Percentiles rank a stretch among this genome's conserved stretches.
phyloP scores from a whole-genome alignment of 1,284 basidiomycete species.

The Sanghuangporus sanghuang region DNA sequence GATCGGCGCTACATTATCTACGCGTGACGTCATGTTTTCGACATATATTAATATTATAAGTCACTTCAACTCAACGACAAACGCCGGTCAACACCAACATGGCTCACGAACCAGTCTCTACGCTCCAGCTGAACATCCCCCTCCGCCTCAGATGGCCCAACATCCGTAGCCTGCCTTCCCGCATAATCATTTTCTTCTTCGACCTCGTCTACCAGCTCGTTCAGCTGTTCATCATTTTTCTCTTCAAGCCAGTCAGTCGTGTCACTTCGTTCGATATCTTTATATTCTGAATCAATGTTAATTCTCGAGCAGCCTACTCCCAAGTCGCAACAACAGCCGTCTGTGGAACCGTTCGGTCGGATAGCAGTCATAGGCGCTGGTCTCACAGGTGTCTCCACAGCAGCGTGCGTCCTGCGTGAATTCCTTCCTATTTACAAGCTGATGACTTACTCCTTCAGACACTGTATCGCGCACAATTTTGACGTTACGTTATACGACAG shows the following conservation, averaged over 20 bases:
- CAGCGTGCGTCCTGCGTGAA: conserved; percentile 29
- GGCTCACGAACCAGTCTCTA: background rate
- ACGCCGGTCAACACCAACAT: background rate
- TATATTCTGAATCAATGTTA: conserved; percentile 14
- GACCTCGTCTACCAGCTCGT: conserved; percentile 32
- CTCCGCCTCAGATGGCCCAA: conserved; percentile 6
- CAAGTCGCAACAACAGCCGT: conserved; percentile 25
- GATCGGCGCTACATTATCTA: background rate
- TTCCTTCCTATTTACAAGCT: background rate
- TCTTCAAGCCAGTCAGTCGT: conserved; percentile 38
- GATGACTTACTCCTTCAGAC: conserved; percentile 23
- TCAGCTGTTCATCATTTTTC: conserved; percentile 33
- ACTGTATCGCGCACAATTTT: conserved; percentile 49
- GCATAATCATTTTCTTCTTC: conserved; percentile 24
- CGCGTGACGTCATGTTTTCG: background rate
- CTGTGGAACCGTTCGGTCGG: conserved; percentile 31
- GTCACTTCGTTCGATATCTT: background rate
- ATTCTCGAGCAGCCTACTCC: conserved; percentile 23
- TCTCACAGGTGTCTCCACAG: conserved; percentile 45
- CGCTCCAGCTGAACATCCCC: background rate
- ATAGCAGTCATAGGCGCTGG: conserved; percentile 52
- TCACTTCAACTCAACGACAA: background rate
- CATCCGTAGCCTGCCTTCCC: conserved; percentile 1
- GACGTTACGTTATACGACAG: conserved; percentile 49
- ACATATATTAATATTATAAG: background rate